Evolutionary conservation across 2,329 filamentous ascomycete genomes (phyloP).

Genomic region (Monosporascus sp.): DNA sequence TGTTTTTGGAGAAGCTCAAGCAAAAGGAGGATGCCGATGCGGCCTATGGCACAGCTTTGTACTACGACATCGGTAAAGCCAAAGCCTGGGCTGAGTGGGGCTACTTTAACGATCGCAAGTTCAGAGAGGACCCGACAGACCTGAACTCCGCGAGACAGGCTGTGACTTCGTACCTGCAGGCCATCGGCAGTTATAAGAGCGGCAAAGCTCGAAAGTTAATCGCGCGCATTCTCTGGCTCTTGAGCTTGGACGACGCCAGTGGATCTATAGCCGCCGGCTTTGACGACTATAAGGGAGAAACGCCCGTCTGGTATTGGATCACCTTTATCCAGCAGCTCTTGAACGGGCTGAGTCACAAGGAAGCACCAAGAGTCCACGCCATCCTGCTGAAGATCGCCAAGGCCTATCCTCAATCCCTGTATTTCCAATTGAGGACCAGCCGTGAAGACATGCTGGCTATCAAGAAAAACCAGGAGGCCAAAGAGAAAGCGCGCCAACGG

Average conservation of each 20-base stretch:
- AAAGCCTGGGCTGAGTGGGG: conserved; percentile 99
- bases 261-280: conserved; percentile 81
- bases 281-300: conserved; percentile 95
- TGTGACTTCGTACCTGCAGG: conserved; percentile 92
- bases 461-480: conserved; percentile 80
- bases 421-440: conserved; percentile 90
- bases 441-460: conserved; percentile 90
- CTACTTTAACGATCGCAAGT: conserved; percentile 93
- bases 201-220: conserved; percentile 93
- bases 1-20: conserved; percentile 93
- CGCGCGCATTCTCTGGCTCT: conserved; percentile 87
- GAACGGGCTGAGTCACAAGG: conserved; percentile 84
- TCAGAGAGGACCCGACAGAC: conserved; percentile 83
- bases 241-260: conserved; percentile 87
- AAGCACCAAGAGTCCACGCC: conserved; percentile 78
- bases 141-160: conserved; percentile 83
- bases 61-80: conserved; percentile 89
- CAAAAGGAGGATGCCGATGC: conserved; percentile 89
- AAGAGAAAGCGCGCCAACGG: conserved; percentile 55
- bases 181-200: conserved; percentile 93
- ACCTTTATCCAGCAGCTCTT: conserved; percentile 97
- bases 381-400: conserved; percentile 93
- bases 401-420: conserved; percentile 89
- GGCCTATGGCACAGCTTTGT: conserved; percentile 90
- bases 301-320: conserved; percentile 99